A percentile compares a stretch with the other conserved stretches of the same genome.
phyloP scores from a whole-genome alignment of 2,329 filamentous ascomycete species.

The Paecilomyces sp. region DNA sequence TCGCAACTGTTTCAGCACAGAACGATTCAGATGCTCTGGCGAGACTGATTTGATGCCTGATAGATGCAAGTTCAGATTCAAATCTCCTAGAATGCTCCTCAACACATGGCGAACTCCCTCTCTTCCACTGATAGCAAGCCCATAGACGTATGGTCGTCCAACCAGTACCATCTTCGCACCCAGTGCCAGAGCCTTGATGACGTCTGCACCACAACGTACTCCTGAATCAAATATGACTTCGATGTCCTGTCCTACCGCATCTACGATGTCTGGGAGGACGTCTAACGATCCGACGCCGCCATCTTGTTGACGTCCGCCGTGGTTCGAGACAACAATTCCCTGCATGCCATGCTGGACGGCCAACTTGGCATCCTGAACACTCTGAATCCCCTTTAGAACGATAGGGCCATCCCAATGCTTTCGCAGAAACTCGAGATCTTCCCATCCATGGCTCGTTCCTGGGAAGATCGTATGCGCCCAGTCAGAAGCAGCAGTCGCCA shows the following conservation, averaged over 20 bases:
- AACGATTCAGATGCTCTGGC: constrained; percentile 7
- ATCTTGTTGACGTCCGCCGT: neutral
- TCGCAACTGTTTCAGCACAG: neutral
- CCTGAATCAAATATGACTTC: constrained; percentile 41
- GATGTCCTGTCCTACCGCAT: neutral
- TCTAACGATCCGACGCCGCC: neutral
- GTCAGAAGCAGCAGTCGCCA: constrained; percentile 37
- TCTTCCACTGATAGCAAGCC: constrained; percentile 47
- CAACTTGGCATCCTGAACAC: constrained; percentile 11
- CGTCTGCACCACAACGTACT: constrained; percentile 48
- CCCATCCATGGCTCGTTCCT: constrained; percentile 49
- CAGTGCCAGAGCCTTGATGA: constrained; percentile 51
- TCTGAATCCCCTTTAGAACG: constrained; percentile 14
- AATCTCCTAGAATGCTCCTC: constrained; percentile 17
- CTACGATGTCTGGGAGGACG: neutral
- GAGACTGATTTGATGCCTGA: constrained; percentile 6
- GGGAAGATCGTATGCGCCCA: constrained; percentile 50
- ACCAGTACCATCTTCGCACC: constrained; percentile 46
- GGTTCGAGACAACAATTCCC: constrained; percentile 7
- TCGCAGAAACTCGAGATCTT: constrained; percentile 43
- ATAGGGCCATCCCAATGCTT: constrained; percentile 54
- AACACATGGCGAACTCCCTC: constrained; percentile 35
- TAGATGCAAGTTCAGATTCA: constrained; percentile 17
- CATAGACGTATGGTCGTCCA: constrained; percentile 47
- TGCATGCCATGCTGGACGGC: constrained; percentile 11